Evolutionary conservation across 257 asterid species (phyloP).

Genomic region (Verbena officinalis): DNA sequence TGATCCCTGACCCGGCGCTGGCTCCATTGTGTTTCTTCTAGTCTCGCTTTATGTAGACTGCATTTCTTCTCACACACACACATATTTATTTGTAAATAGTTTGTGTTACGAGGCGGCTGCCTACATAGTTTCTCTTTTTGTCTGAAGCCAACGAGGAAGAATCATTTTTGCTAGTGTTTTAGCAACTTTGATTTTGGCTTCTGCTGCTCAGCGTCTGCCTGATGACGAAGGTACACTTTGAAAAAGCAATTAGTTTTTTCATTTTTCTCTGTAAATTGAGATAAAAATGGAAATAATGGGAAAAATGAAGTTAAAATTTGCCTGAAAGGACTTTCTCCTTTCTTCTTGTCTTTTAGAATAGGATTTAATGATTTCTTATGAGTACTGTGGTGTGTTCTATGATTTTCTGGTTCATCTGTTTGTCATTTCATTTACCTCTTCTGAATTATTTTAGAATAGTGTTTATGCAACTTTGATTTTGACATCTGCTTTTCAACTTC

Average conservation of each 20-base stretch:
- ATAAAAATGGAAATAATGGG: not conserved
- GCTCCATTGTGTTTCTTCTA: too few species aligned
- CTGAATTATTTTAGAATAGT: too few species aligned
- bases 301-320: too few species aligned
- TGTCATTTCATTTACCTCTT: too few species aligned
- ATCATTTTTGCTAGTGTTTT: slow-evolving; percentile 24
- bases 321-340: too few species aligned
- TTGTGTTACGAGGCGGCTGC: slow-evolving; percentile 4
- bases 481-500: slow-evolving; percentile 52
- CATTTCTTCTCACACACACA: not conserved
- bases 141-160: not conserved
- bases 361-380: too few species aligned
- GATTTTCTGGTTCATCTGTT: too few species aligned
- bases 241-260: not conserved
- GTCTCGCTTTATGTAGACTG: not conserved
- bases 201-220: slow-evolving; percentile 59
- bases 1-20: too few species aligned
- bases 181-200: slow-evolving; percentile 31
- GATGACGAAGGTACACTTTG: slow-evolving; percentile 45
- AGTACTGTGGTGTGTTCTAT: too few species aligned
- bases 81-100: not conserved
- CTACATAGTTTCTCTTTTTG: too few species aligned
- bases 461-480: slow-evolving; percentile 32
- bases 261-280: not conserved
- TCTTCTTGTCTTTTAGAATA: too few species aligned